Conservation (phyloP, 2,329 filamentous ascomycete species). For the Fusarium sulawesiense region DNA sequence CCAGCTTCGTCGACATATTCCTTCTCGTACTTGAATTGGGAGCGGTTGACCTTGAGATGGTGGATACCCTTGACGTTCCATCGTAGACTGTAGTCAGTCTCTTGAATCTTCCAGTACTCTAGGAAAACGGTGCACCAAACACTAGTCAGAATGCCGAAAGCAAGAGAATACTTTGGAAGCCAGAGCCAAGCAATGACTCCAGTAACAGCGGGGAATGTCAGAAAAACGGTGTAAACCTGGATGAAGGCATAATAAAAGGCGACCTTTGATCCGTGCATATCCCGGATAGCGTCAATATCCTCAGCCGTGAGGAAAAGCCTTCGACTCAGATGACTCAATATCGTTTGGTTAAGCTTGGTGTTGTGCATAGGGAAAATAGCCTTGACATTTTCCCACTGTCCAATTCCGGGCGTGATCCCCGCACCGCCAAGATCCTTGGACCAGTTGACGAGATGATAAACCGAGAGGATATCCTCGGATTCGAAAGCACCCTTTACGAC, state of each 20-base stretch:
- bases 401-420: conserved; percentile 67
- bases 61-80: conserved; percentile 79
- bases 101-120: conserved; percentile 83
- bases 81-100: conserved; percentile 75
- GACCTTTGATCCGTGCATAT: conserved; percentile 74
- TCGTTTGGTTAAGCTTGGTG: conserved; percentile 63
- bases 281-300: conserved; percentile 69
- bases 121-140: conserved; percentile 80
- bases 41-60: conserved; percentile 72
- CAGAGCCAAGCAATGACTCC: conserved; percentile 76
- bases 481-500: conserved; percentile 62
- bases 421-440: conserved; percentile 69
- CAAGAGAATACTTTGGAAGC: conserved; percentile 75
- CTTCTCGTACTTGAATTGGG: conserved; percentile 73
- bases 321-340: conserved; percentile 68
- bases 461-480: conserved; percentile 76
- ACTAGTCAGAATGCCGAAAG: conserved; percentile 74
- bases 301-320: conserved; percentile 61
- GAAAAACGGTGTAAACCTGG: conserved; percentile 78
- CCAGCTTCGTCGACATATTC: conserved; percentile 72
- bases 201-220: conserved; percentile 75
- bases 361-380: conserved; percentile 74
- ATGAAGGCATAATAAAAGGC: conserved; percentile 88
- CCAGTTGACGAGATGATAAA: conserved; percentile 75
- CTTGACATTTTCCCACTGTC: conserved; percentile 70